Conservation (phyloP, 2,329 filamentous ascomycete species). For the Trichoderma polysporum region DNA sequence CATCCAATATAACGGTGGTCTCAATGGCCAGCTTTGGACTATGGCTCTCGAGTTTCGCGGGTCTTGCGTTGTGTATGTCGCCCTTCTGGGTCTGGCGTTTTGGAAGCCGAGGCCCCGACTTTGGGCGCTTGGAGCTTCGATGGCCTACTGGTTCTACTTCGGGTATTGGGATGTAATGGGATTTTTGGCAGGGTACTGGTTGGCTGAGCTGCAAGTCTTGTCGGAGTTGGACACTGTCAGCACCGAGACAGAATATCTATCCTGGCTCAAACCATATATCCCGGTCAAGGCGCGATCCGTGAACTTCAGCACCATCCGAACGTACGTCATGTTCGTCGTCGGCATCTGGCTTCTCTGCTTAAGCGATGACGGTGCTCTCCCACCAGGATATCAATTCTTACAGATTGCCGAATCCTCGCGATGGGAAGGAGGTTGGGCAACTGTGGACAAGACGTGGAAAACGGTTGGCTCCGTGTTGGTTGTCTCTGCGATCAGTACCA, state of each 20-base stretch:
- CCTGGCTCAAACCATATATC: slow-evolving; percentile 14
- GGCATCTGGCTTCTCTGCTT: slow-evolving; percentile 14
- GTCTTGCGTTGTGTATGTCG: slow-evolving; percentile 5
- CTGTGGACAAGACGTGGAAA: slow-evolving; percentile 13
- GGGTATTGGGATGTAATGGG: slow-evolving; percentile 11
- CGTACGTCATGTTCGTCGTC: neutral
- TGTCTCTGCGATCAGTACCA: slow-evolving; percentile 7
- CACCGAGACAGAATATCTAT: neutral
- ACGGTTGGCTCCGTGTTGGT: slow-evolving; percentile 12
- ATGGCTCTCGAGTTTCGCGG: slow-evolving; percentile 16
- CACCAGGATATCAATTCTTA: slow-evolving; percentile 15
- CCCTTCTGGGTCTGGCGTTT: neutral
- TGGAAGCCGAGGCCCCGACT: slow-evolving; percentile 7
- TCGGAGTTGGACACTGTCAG: neutral
- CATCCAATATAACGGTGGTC: slow-evolving; percentile 12
- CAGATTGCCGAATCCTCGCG: slow-evolving; percentile 9
- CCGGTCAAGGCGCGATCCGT: neutral
- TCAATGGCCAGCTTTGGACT: slow-evolving; percentile 15
- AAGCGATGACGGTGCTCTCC: slow-evolving; percentile 13
- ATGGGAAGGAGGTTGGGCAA: slow-evolving; percentile 10
- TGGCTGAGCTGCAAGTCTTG: slow-evolving; percentile 9
- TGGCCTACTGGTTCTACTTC: slow-evolving; percentile 16
- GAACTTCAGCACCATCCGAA: slow-evolving; percentile 1
- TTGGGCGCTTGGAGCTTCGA: slow-evolving; percentile 7
- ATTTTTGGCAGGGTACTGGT: slow-evolving; percentile 16